These are phyloP conservation scores for Schizophyllum amplum DNA, from an alignment of 1,284 basidiomycete genomes.

Conservation along the genomic window DNA sequence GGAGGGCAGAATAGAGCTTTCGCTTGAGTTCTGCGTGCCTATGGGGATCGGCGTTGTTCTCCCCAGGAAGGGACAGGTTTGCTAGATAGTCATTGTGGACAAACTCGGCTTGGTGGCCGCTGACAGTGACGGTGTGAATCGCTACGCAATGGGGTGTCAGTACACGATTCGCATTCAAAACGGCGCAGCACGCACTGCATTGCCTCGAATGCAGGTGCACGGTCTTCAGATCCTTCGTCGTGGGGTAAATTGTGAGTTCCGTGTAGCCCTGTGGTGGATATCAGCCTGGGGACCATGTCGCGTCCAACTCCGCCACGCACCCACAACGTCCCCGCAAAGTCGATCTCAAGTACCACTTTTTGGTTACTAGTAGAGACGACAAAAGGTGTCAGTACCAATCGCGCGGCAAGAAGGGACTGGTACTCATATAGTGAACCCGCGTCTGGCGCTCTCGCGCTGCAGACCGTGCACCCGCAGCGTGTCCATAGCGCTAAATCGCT, in stretches of 20 bases:
- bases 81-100: conserved; percentile 71
- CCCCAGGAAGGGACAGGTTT: conserved; percentile 46
- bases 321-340: conserved; percentile 75
- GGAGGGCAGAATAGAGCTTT: conserved; percentile 82
- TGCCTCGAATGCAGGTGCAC: conserved; percentile 83
- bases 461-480: not conserved
- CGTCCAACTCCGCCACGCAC: conserved; percentile 32
- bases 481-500: not conserved
- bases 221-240: conserved; percentile 65
- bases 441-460: conserved; percentile 12
- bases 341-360: conserved; percentile 85
- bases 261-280: conserved; percentile 67
- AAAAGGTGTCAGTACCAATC: conserved; percentile 37
- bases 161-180: conserved; percentile 7
- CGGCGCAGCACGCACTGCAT: conserved; percentile 50
- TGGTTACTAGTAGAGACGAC: conserved; percentile 79
- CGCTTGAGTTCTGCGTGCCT: conserved; percentile 92
- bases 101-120: conserved; percentile 63
- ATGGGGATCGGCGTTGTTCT: conserved; percentile 54
- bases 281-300: conserved; percentile 5
- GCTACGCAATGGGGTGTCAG: conserved; percentile 32
- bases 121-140: conserved; percentile 69
- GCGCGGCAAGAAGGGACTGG: conserved; percentile 20
- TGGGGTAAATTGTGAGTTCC: conserved; percentile 81
- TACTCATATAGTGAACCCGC: conserved; percentile 83